Conservation (phyloP, 306 rosid genomes). For the Rosa rugosa region DNA sequence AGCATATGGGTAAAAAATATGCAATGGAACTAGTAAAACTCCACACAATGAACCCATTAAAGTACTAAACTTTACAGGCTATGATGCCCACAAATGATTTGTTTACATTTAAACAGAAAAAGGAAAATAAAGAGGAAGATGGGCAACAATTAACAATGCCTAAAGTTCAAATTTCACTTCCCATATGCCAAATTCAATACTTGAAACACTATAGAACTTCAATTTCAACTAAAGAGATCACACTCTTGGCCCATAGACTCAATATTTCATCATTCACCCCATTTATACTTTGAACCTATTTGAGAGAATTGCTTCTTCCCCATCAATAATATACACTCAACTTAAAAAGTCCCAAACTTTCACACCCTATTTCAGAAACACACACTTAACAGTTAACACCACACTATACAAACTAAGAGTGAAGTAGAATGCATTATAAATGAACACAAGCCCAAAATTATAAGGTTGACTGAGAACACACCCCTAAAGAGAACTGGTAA, state of each 20-base stretch:
- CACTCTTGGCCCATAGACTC: not conserved
- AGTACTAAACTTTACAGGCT: not conserved
- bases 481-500: slow-evolving; percentile 25
- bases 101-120: not conserved
- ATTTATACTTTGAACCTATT: not conserved
- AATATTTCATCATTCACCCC: not conserved
- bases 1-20: not conserved
- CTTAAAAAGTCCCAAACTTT: not conserved
- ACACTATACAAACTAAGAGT: not conserved
- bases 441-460: not conserved
- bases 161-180: not conserved
- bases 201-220: not conserved
- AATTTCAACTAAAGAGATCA: not conserved
- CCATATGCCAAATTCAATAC: slow-evolving; percentile 5
- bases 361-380: not conserved
- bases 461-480: not conserved
- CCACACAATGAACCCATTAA: not conserved
- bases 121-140: not conserved
- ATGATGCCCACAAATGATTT: not conserved
- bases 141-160: not conserved
- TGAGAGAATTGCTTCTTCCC: not conserved
- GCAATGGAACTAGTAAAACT: not conserved
- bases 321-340: not conserved
- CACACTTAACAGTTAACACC: not conserved
- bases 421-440: not conserved